Conservation (phyloP, 1,139 yeast species). For the Suhomyces atakaporum region DNA sequence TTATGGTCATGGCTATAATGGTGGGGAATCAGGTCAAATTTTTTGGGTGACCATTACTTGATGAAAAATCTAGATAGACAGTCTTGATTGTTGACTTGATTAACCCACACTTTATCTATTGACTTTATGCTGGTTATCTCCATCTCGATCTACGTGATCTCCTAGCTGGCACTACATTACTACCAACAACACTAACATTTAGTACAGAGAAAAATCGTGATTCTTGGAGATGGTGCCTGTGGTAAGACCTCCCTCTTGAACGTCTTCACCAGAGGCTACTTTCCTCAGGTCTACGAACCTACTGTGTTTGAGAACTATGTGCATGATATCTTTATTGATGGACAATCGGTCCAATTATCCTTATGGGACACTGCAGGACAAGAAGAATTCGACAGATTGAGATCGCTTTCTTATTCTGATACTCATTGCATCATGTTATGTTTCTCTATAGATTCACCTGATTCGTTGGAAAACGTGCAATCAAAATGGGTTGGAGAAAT, state of each 20-base stretch:
- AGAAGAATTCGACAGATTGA: conserved; percentile 92
- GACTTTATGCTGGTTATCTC: no score
- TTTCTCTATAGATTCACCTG: conserved; percentile 91
- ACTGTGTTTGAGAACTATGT: conserved; percentile 97
- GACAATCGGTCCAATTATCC: conserved; percentile 87
- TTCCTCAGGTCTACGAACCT: conserved; percentile 98
- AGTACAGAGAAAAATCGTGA: conserved; percentile 89
- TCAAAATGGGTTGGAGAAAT: conserved; percentile 94
- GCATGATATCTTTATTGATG: conserved; percentile 95
- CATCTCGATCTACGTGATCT: no score
- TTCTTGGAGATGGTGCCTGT: conserved; percentile 94
- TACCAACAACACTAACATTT: conserved; percentile 16
- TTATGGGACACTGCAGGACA: conserved; percentile 99
- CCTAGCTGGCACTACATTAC: no score
- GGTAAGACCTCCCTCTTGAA: conserved; percentile 79
- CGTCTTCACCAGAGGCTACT: conserved; percentile 95
- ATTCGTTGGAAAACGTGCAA: conserved; percentile 92
- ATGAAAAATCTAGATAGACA: no score
- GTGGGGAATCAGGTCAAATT: no score
- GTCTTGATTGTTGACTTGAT: no score
- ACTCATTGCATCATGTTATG: conserved; percentile 97
- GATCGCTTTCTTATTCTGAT: conserved; percentile 89
- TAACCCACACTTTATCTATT: no score
- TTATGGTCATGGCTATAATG: no score
- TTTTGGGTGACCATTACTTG: no score